Evolutionary conservation across 306 rosid species (phyloP).

Genomic region (Trichosanthes truncata): DNA sequence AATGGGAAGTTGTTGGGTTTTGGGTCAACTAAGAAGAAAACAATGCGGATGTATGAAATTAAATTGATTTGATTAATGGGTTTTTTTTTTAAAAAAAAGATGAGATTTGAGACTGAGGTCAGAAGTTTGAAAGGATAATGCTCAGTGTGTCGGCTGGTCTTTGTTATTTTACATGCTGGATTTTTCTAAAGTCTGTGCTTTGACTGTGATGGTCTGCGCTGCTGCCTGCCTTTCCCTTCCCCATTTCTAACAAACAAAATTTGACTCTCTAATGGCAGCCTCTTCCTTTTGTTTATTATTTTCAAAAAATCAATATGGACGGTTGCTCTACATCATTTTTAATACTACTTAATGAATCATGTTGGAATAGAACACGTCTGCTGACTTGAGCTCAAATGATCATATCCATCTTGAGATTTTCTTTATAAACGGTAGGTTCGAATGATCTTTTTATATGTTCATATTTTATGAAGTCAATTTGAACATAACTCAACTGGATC

Average conservation of each 20-base stretch:
- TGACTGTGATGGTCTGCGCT: not conserved
- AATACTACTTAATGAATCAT: not conserved
- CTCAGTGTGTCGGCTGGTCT: not conserved
- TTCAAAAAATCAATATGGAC: not conserved
- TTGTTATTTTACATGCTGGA: not conserved
- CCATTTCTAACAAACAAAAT: not conserved
- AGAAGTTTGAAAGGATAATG: slow-evolving; percentile 2
- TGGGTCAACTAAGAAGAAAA: not conserved
- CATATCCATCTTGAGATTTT: not conserved
- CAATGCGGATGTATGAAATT: not conserved
- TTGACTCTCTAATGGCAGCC: not conserved
- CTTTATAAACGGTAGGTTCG: not conserved
- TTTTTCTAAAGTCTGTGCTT: not conserved
- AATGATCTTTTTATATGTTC: not conserved
- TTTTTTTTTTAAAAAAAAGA: not conserved
- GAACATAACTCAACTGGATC: too few relatives aligned
- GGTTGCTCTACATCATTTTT: not conserved
- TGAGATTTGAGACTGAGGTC: not conserved
- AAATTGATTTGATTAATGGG: not conserved
- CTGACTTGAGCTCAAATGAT: not conserved
- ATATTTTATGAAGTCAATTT: too few relatives aligned
- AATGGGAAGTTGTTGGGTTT: not conserved
- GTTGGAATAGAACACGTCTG: not conserved
- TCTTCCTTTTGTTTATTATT: not conserved
- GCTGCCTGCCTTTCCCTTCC: not conserved